phyloP scores from a whole-genome alignment of 495 filamentous ascomycete species.

The Tuber umbilicatum region DNA sequence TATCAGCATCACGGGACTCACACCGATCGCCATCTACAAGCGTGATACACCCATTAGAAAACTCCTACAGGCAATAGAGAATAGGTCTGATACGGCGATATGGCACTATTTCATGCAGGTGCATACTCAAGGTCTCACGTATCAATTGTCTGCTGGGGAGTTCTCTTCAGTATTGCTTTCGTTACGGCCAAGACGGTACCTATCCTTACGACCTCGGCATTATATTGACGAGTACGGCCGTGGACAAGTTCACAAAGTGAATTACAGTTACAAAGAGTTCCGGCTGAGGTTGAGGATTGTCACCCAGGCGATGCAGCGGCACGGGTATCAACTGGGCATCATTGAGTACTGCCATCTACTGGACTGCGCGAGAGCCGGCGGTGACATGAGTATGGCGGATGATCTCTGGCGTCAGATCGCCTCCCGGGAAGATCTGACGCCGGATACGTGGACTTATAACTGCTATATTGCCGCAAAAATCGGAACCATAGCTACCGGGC shows the following conservation, averaged over 20 bases:
- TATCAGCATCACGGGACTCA: slow-evolving; percentile 22
- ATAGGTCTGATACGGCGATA: slow-evolving; percentile 19
- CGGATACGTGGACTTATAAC: slow-evolving; percentile 55
- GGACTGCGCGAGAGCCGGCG: slow-evolving; percentile 50
- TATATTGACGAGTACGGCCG: slow-evolving; percentile 18
- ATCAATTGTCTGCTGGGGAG: slow-evolving; percentile 19
- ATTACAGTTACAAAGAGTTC: slow-evolving; percentile 21
- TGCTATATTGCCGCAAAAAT: slow-evolving; percentile 44
- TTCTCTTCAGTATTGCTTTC: slow-evolving; percentile 33
- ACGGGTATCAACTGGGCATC: slow-evolving; percentile 32
- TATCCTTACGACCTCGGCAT: slow-evolving; percentile 20
- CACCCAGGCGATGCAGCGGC: slow-evolving; percentile 22
- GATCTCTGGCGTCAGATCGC: slow-evolving; percentile 51
- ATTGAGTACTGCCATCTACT: slow-evolving; percentile 55
- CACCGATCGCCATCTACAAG: slow-evolving; percentile 17
- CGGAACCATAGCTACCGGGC: slow-evolving; percentile 19
- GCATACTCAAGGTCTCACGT: background rate
- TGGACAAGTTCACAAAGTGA: slow-evolving; percentile 1
- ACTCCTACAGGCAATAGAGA: slow-evolving; percentile 30
- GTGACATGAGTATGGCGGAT: slow-evolving; percentile 47
- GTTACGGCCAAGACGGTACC: slow-evolving; percentile 21
- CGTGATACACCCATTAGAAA: slow-evolving; percentile 22
- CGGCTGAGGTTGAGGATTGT: slow-evolving; percentile 20
- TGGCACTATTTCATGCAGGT: slow-evolving; percentile 29
- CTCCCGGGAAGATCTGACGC: slow-evolving; percentile 40